Conservation (phyloP, 2,329 filamentous ascomycete genomes). For the Aspergillus fischeri region DNA sequence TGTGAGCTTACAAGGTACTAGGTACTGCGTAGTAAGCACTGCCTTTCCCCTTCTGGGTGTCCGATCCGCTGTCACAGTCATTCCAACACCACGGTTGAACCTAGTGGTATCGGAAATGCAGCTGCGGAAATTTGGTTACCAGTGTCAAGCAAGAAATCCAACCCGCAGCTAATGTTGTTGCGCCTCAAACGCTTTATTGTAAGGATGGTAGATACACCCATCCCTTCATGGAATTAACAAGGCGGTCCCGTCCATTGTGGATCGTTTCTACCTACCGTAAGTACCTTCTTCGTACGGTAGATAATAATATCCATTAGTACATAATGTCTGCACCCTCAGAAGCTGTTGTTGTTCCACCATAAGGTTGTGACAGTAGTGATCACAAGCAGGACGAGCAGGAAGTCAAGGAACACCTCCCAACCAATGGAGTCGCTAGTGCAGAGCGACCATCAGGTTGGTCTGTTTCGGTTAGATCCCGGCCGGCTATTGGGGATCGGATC, state of each 20-base stretch:
- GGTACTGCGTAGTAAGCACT: background rate
- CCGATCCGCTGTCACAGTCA: background rate
- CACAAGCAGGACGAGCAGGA: background rate
- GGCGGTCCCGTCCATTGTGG: background rate
- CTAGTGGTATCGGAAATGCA: background rate
- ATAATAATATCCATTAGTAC: conserved; percentile 1
- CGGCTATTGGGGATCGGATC: conserved; percentile 11
- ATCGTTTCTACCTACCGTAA: background rate
- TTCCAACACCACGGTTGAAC: background rate
- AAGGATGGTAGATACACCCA: background rate
- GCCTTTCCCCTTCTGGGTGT: background rate
- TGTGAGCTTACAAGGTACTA: background rate
- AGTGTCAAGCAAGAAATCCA: background rate
- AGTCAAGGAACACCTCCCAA: background rate
- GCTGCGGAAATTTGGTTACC: background rate
- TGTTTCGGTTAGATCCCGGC: conserved; percentile 15
- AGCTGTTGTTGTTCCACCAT: background rate
- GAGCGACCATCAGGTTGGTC: conserved; percentile 10
- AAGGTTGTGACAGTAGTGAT: background rate
- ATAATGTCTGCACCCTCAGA: background rate
- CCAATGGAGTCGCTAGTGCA: conserved; percentile 6
- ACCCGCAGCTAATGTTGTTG: background rate
- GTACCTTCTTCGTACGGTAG: background rate
- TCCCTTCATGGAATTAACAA: background rate
- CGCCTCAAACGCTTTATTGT: background rate